A percentile compares a stretch with the other conserved stretches of the same genome.
Conservation (phyloP, 306 rosid species). For the Lathyrus tuberosus region DNA sequence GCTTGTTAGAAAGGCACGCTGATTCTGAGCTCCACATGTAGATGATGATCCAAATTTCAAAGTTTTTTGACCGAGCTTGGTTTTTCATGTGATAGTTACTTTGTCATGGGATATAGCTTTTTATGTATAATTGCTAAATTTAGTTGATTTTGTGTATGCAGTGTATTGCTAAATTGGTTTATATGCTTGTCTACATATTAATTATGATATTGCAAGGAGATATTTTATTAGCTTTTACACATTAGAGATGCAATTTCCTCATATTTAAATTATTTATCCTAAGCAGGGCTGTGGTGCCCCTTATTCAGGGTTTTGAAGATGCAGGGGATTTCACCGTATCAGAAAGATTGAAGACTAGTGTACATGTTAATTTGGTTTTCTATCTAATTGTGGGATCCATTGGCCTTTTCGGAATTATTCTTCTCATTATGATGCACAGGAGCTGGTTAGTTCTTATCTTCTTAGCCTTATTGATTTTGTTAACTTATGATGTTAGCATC, state of each 20-base stretch:
- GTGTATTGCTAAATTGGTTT: slow-evolving; percentile 24
- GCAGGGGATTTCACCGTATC: slow-evolving; percentile 90
- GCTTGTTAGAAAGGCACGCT: background rate
- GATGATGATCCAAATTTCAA: slow-evolving; percentile 18
- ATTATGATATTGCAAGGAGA: slow-evolving; percentile 24
- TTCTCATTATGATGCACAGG: slow-evolving; percentile 65
- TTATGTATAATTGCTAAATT: background rate
- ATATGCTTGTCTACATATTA: slow-evolving; percentile 16
- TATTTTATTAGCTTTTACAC: slow-evolving; percentile 20
- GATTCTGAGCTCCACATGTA: background rate
- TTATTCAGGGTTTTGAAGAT: slow-evolving; percentile 99
- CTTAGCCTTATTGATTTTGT: slow-evolving; percentile 16
- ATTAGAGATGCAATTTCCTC: slow-evolving; percentile 51
- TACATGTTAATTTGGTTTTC: slow-evolving; percentile 80
- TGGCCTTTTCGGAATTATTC: slow-evolving; percentile 82
- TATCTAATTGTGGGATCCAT: slow-evolving; percentile 76
- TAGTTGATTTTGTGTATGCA: slow-evolving; percentile 21
- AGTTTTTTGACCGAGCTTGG: slow-evolving; percentile 11
- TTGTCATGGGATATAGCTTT: slow-evolving; percentile 19
- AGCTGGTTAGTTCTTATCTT: slow-evolving; percentile 60
- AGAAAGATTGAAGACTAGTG: slow-evolving; percentile 92
- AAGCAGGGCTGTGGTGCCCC: slow-evolving; percentile 99
- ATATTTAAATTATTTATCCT: slow-evolving; percentile 55
- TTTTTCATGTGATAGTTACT: slow-evolving; percentile 15
- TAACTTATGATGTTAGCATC: slow-evolving; percentile 17